Evolutionary conservation across 2,329 filamentous ascomycete genomes (phyloP), one percentile per base, ranked within the genome.

Genomic region (Alternaria solani): DNA sequence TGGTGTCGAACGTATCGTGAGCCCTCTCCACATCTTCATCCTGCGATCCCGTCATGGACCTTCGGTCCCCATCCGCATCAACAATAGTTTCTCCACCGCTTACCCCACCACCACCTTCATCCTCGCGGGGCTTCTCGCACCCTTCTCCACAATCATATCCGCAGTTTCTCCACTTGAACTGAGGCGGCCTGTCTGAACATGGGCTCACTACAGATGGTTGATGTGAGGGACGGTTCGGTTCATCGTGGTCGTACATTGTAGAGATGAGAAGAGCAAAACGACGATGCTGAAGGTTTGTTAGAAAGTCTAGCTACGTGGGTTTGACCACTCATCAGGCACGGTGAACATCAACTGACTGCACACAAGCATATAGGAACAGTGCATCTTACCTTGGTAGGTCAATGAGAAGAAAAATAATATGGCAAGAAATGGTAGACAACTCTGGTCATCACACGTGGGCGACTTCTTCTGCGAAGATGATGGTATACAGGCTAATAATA

Each of bases 111-210:
- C 62, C 63, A 28, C 47, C 63, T 26, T 63, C 67, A 32, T 51
- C 63, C n/a, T 62, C 56, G 11, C 38, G 30, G 28, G 49, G 59
- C 28, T 61, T 61, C 11, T 59, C 58, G 44, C 68, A 69, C 9
- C 71, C 69, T 51, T 64, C 66, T 20, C 68, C 69, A 41, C 70
- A 73, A 20, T 62, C 65, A 48, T 67, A 74, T 7, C 70, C 63
- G 39, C 69, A 73, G 9, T 68, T 65, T 2, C 64, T 64, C 25
- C 59, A 53, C 23, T 74, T 72, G 30, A 68, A 58, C 18, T 72
- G 71, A 20, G 69, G 67, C 26, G 68, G 67, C 42, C 59, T 61
- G 7, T 58, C 25, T 7, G 30, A 26, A 25, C 49, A 51, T 2
- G 8, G 26, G 1, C 8, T 51, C 25, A 42, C 38, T 4, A 48